Base-by-base conservation (phyloP, 169 alveolate species). In the Plasmodium vivax region DNA sequence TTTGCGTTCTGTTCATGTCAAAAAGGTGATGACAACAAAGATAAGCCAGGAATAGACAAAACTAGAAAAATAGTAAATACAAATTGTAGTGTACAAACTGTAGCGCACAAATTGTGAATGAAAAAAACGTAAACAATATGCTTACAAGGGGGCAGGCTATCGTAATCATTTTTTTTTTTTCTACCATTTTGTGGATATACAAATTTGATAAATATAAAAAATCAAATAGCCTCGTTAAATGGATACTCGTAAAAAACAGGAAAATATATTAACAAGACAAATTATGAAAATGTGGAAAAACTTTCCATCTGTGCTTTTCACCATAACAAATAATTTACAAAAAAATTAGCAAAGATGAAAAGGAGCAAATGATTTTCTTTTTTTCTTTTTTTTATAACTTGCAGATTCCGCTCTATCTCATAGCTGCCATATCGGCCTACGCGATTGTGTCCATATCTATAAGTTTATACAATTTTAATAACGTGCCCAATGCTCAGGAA, bases 101-200 rank as follows among this genome's bases (percentile, higher is more conserved):
- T 62, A 23, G 27, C 27, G 27, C 27, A 19, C 14, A 82, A 58
- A 62, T 27, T 34, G 41, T 62, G 80, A 23, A 85, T 71, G 45
- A 73, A 83, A 54, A 83, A 54, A 16, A 58, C 34, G 43, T 4
- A 36, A 34, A 32, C 88, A 88, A 79, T 79, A 79, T 79, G 94
- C 58, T 88, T 47, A 88, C 94, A 79, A 56, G 88, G 38, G 94
- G 94, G 47, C 58, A 88, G 73, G 83, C 82, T 80, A 81, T 88
- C 43, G 72, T 74, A 56, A 74, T 88, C 47, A 88, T 68, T 9
- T 51, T 88, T 62, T 10, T 88, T 8, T 62, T 71, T 41, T 79
- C 91, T 74, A 79, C 94, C 34, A 74, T 88, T 88, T 27, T 88
- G 19, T 88, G 94, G 94, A 88, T 88, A 88, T 79, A 88, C 72